These are phyloP conservation scores for Pythium phragmiticola DNA, from an alignment of 352 stramenopile species.

Conservation along the genomic window DNA sequence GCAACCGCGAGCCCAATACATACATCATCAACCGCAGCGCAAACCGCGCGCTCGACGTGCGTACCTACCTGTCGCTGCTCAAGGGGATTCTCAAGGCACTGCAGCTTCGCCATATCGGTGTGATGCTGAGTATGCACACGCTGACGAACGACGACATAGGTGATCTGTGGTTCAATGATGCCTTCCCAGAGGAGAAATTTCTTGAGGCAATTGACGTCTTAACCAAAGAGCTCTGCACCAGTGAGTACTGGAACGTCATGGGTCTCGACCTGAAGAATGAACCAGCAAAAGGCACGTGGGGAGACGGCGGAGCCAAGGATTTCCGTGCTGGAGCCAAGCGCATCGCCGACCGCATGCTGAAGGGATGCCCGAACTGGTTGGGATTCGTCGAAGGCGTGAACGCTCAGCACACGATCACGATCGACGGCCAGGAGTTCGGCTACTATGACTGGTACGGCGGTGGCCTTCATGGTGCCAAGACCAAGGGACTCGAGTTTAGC, in stretches of 20 bases:
- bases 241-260: constrained; percentile 74
- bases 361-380: constrained; percentile 66
- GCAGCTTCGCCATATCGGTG: constrained; percentile 41
- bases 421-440: constrained; percentile 44
- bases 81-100: constrained; percentile 40
- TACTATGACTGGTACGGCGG: constrained; percentile 78
- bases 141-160: constrained; percentile 31
- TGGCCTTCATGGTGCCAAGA: constrained; percentile 43
- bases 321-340: constrained; percentile 47
- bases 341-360: constrained; percentile 66
- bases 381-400: constrained; percentile 72
- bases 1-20: constrained; percentile 22
- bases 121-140: constrained; percentile 44
- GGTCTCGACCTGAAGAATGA: constrained; percentile 76
- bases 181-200: constrained; percentile 12
- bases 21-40: constrained; percentile 38
- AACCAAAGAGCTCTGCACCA: constrained; percentile 42
- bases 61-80: constrained; percentile 39
- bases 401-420: constrained; percentile 34
- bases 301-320: constrained; percentile 38
- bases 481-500: constrained; percentile 46
- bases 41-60: constrained; percentile 54
- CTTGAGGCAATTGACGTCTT: constrained; percentile 37
- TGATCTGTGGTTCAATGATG: constrained; percentile 36
- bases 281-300: constrained; percentile 48